Evolutionary conservation across 2,329 filamentous ascomycete species (phyloP), one percentile per base, ranked within the genome.

Genomic region (Trichothecium roseum): DNA sequence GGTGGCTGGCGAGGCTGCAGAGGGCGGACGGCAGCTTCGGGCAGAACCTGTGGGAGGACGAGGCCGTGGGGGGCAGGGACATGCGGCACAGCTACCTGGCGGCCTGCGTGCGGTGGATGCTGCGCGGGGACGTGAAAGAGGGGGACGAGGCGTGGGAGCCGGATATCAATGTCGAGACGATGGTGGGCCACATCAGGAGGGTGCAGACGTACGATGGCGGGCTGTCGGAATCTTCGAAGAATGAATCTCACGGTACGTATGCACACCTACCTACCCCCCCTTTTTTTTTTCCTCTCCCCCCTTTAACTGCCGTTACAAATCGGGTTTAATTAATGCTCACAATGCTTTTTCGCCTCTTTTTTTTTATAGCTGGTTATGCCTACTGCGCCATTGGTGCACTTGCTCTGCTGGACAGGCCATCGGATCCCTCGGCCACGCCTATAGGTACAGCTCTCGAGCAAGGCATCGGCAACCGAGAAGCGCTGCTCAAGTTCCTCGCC

Each of bases 21-120:
- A 73, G 87, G 18, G 57, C 64, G 0, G 84, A 96, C 53, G 91
- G 91, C 2, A 93, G 87, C 48, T 96, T 98, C 55, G 91, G 88
- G 0, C 88, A 98, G 58, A 73, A 84, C 1, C 53, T 89, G 3
- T 72, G 74, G 46, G 53, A 62, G 10, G 65, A 66, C 53, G 45
- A 59, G 49, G 49, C 89, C n/a, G 74, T 78, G 26, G 89, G 89
- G 1, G 86, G 86, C 0, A 72, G 74, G 37, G 91, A 98, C 57
- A 81, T 87, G 62, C 71, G 91, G 37, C 89, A 89, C 53, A 91
- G 86, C 47, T 94, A 91, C 55, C 78, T 87, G 51, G 88, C 84
- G 4, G 74, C 83, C 14, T 78, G 78, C 8, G 78, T 94, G 22
- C 69, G 91, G 28, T 94, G 84, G 74, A 82, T 94, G 37, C 56